Base-by-base conservation (phyloP, 345 rosid genomes). In the Syzygium jambos region DNA sequence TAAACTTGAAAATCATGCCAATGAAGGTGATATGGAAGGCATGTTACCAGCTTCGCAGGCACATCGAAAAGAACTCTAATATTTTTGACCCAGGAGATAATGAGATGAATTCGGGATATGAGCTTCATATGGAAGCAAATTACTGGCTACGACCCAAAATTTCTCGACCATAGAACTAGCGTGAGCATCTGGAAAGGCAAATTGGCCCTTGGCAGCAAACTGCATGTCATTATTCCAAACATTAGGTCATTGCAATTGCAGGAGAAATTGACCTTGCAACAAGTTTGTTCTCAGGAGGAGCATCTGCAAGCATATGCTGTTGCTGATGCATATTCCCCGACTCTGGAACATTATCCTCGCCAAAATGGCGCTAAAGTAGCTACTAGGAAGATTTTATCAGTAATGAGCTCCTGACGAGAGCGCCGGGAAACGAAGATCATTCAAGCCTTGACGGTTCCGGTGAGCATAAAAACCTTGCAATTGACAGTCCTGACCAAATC, bases 391-490 rank as follows among this genome's bases (percentile, higher is more conserved):
- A 19, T 38, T 73, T 73, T 8, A 73, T 73, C 25, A 19, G 49
- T 34, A 34, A 19, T 41, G 80, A 73, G 80, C 80, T 73, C 46
- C 49, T 4, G 46, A 43, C 46, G 3, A 17, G 49, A 19, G 49
- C 2, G 38, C 49, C 25, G 3, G 38, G 80, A 73, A 73, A 73
- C 5, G 3, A 21, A 13, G 46, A 27, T 21, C 19, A 21, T 53
- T 87, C 82, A 90, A 27, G 30, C 78, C 38, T 78, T 34, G 34
- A 91, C 92, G 56, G 89, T 92, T 30, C 98, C 97, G 0, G 92
- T 95, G 25, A 93, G 94, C 97, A 95, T 91, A 84, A 92, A 94
- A 51, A 93, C 91, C 92, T 95, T 94, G 86, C 86, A 92, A 5
- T 59, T 89, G 3, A 94, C 86, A 38, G 93, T 86, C 85, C 95